phyloP scores from a whole-genome alignment of 2,329 filamentous ascomycete genomes.

The Orbilia quercus region DNA sequence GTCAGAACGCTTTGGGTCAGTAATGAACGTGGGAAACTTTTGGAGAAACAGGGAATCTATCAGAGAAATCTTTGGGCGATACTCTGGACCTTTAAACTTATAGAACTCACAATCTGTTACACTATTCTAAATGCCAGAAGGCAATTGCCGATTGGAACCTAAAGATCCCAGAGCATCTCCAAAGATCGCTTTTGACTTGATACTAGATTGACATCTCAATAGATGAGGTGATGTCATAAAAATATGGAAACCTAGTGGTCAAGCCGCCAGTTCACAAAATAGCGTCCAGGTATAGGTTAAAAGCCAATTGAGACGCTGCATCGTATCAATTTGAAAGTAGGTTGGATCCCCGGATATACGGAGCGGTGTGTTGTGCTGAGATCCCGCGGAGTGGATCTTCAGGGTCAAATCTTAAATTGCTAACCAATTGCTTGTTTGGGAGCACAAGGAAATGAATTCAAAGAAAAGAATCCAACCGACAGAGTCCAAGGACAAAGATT shows the following conservation, averaged over 20 bases:
- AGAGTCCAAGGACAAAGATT: background rate
- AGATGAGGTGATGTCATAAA: constrained; percentile 7
- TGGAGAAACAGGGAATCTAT: background rate
- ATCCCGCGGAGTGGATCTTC: constrained; percentile 23
- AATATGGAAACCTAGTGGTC: background rate
- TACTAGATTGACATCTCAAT: background rate
- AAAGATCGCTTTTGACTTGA: constrained; percentile 1
- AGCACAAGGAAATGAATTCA: background rate
- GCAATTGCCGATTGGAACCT: background rate
- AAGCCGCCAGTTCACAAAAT: too few relatives aligned
- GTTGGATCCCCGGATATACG: too few relatives aligned
- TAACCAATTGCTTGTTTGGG: constrained; percentile 13
- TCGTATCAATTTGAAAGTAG: background rate
- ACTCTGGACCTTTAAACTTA: background rate
- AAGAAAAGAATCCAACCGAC: background rate
- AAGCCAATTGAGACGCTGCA: too few relatives aligned
- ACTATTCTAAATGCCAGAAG: too few relatives aligned
- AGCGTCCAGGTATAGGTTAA: too few relatives aligned
- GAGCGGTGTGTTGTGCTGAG: constrained; percentile 22
- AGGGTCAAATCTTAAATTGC: constrained; percentile 24
- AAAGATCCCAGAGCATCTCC: background rate
- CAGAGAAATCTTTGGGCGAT: background rate
- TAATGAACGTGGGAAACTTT: background rate
- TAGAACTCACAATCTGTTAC: background rate
- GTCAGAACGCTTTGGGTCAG: background rate